Conservation (phyloP, 148 eudicot genomes). For the Chenopodium berlandieri region DNA sequence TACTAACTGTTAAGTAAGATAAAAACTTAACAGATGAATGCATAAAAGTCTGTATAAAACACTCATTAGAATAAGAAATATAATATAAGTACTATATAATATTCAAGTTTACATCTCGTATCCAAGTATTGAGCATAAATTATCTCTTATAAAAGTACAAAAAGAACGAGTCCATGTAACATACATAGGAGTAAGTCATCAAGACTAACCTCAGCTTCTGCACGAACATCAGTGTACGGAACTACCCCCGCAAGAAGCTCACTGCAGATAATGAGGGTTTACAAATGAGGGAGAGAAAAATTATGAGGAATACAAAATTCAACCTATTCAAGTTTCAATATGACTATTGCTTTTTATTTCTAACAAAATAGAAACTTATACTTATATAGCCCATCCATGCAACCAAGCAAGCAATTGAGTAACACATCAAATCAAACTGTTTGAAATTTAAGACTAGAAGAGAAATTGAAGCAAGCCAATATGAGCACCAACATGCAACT, state of each 20-base stretch:
- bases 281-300: not conserved
- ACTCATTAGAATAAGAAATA: not conserved
- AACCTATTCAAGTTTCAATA: not conserved
- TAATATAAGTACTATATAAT: not conserved
- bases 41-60: not conserved
- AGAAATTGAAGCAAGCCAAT: not conserved
- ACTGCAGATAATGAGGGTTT: conserved; percentile 46
- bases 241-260: conserved; percentile 95
- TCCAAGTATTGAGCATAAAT: not conserved
- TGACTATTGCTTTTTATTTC: not conserved
- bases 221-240: conserved; percentile 93
- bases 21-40: not conserved
- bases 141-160: not conserved
- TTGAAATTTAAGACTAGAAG: not conserved
- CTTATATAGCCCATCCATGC: not conserved
- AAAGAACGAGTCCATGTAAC: not conserved
- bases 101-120: not conserved
- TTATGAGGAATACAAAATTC: not conserved
- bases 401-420: conserved; percentile 13
- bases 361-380: not conserved
- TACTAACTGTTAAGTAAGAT: not conserved
- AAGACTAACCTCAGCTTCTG: conserved; percentile 86
- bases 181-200: conserved; percentile 3
- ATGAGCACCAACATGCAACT: conserved; percentile 1
- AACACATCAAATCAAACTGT: not conserved